Evolutionary conservation across 305 asterid genomes (phyloP).

Genomic region (Fraxinus sp.): DNA sequence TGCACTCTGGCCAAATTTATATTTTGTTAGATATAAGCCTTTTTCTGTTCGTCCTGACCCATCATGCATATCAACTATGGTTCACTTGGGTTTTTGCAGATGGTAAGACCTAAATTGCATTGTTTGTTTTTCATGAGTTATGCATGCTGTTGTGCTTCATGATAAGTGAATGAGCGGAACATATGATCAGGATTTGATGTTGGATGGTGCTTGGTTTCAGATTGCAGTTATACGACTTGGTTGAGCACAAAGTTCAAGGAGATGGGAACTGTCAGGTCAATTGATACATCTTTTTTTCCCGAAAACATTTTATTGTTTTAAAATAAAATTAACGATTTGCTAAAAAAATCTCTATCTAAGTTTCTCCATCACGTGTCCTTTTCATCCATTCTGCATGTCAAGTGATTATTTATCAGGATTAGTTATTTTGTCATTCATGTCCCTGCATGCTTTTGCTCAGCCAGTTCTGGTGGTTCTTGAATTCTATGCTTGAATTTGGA

Average conservation of each 20-base stretch:
- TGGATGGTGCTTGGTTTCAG: conserved; percentile 46
- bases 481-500: neutral
- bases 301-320: neutral
- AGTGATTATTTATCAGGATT: neutral
- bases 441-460: neutral
- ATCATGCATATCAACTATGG: neutral
- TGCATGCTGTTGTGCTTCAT: neutral
- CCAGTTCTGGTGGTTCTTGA: neutral
- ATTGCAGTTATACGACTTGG: conserved; percentile 75
- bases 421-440: neutral
- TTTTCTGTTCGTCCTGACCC: neutral
- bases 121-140: neutral
- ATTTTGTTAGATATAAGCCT: neutral
- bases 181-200: conserved; percentile 27
- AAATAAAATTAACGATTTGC: neutral
- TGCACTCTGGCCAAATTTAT: neutral
- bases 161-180: conserved; percentile 15
- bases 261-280: conserved; percentile 84
- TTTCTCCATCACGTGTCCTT: neutral
- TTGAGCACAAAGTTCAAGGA: conserved; percentile 91
- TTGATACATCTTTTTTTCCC: conserved; percentile 12
- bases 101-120: neutral
- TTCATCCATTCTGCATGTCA: neutral
- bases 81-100: conserved; percentile 5
- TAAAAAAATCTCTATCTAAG: neutral